Percentiles rank a stretch among this genome's conserved stretches.
Evolutionary conservation across 2,329 filamentous ascomycete genomes (phyloP).

Genomic region (Fusarium sp.): DNA sequence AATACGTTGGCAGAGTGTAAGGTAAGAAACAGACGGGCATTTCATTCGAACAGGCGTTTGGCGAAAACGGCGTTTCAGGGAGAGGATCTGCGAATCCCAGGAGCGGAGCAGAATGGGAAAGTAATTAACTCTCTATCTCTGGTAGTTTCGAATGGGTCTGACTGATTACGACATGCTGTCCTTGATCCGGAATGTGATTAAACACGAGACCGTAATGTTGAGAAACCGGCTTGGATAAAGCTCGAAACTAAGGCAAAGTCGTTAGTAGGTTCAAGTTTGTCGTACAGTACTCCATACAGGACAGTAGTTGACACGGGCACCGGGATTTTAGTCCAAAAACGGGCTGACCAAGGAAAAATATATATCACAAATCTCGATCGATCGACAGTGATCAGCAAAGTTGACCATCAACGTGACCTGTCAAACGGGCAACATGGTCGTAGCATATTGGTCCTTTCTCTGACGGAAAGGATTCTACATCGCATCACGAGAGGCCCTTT

Average conservation of each 20-base stretch:
- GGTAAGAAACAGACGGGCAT: background rate
- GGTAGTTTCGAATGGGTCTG: background rate
- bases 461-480: background rate
- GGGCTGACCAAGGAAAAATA: background rate
- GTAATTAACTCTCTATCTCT: conserved; percentile 9
- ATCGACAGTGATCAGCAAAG: conserved; percentile 31
- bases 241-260: background rate
- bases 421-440: conserved; percentile 17
- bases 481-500: conserved; percentile 26
- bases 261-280: background rate
- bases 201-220: background rate
- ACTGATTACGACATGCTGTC: background rate
- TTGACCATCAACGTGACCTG: conserved; percentile 22
- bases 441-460: conserved; percentile 16
- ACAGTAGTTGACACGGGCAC: background rate
- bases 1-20: background rate
- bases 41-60: conserved; percentile 9
- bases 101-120: conserved; percentile 7
- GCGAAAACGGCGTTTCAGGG: conserved; percentile 38
- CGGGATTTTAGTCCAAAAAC: conserved; percentile 1
- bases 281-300: background rate
- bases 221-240: conserved; percentile 11
- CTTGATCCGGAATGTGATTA: conserved; percentile 9
- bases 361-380: conserved; percentile 35
- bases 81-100: conserved; percentile 6